Evolutionary conservation across 768 basidiomycete species (phyloP).

Genomic region (Tylopilus subfusipes): DNA sequence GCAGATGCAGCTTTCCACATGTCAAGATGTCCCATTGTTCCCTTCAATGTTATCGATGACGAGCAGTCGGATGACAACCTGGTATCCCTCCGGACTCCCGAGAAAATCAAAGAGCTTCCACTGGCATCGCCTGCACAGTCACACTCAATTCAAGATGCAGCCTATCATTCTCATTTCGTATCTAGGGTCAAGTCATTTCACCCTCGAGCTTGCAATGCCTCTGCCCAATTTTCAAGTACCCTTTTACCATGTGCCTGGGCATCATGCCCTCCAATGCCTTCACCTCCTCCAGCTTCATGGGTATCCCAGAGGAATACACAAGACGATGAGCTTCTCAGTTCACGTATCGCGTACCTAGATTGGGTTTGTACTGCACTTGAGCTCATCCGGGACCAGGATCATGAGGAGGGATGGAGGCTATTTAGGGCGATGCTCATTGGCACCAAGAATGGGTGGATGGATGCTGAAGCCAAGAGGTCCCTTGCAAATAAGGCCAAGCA

Average conservation of each 20-base stretch:
- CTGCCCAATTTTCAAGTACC: slow-evolving; percentile 1
- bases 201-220: slow-evolving; percentile 24
- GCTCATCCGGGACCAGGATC: slow-evolving; percentile 41
- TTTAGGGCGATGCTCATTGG: slow-evolving; percentile 29
- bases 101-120: slow-evolving; percentile 21
- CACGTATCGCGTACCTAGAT: slow-evolving; percentile 26
- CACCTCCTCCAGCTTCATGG: slow-evolving; percentile 6
- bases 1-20: slow-evolving; percentile 19
- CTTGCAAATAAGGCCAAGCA: slow-evolving; percentile 59
- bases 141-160: not conserved
- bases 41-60: slow-evolving; percentile 28
- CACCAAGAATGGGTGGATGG: slow-evolving; percentile 26
- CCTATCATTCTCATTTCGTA: slow-evolving; percentile 5
- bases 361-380: slow-evolving; percentile 42
- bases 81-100: slow-evolving; percentile 25
- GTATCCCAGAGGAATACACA: not conserved
- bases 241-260: not conserved
- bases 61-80: slow-evolving; percentile 29
- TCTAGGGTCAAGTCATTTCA: slow-evolving; percentile 24
- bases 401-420: slow-evolving; percentile 38
- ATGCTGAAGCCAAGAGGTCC: slow-evolving; percentile 29
- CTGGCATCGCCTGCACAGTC: not conserved
- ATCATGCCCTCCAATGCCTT: not conserved
- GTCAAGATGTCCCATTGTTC: slow-evolving; percentile 16
- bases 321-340: slow-evolving; percentile 13